Evolutionary conservation across 495 filamentous ascomycete genomes (phyloP).

Genomic region (Penicillium robsamsonii): DNA sequence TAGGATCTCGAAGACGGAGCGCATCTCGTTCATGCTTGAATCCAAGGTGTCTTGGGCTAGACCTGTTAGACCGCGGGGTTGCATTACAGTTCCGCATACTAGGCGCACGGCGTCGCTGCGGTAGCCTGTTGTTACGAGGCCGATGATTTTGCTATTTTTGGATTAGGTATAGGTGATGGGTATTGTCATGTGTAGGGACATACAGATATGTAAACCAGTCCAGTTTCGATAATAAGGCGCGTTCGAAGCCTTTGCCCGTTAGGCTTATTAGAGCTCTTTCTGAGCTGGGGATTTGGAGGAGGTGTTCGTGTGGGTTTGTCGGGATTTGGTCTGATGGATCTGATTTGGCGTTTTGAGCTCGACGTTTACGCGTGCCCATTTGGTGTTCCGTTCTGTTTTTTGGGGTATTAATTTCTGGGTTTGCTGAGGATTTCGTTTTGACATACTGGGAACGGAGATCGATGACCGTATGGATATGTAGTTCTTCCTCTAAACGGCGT

Average conservation of each 20-base stretch:
- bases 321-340: slow-evolving; percentile 21
- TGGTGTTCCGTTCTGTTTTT: slow-evolving; percentile 66
- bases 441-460: slow-evolving; percentile 73
- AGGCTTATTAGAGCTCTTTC: slow-evolving; percentile 62
- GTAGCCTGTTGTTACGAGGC: slow-evolving; percentile 62
- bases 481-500: slow-evolving; percentile 55
- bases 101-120: slow-evolving; percentile 65
- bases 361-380: slow-evolving; percentile 64
- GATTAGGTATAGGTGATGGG: neutral
- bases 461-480: slow-evolving; percentile 66
- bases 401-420: slow-evolving; percentile 5
- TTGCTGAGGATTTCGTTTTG: neutral
- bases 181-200: too few relatives aligned
- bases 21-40: slow-evolving; percentile 60
- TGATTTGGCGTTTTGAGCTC: slow-evolving; percentile 33
- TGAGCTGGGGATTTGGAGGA: slow-evolving; percentile 58
- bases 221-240: slow-evolving; percentile 64
- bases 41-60: slow-evolving; percentile 65
- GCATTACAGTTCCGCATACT: slow-evolving; percentile 66
- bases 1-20: slow-evolving; percentile 51
- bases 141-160: slow-evolving; percentile 51
- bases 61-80: slow-evolving; percentile 62
- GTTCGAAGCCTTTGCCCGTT: slow-evolving; percentile 69
- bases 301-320: slow-evolving; percentile 42
- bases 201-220: slow-evolving; percentile 64